phyloP scores from a whole-genome alignment of 441 rosid genomes.

The Metrosideros polymorpha region DNA sequence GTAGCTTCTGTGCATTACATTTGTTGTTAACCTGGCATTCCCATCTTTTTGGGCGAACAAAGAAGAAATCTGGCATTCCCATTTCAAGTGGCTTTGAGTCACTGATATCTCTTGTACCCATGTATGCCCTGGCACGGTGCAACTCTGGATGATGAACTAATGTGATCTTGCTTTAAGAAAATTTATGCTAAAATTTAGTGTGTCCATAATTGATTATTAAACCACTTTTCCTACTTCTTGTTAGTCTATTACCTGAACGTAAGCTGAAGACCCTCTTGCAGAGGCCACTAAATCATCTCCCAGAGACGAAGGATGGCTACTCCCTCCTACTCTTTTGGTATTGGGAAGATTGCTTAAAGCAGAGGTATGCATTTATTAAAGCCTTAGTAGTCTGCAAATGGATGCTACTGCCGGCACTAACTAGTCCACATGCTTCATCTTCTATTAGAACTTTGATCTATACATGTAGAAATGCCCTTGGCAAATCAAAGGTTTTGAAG shows the following conservation, averaged over 20 bases:
- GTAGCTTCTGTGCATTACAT: not conserved
- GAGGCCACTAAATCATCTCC: constrained; percentile 53
- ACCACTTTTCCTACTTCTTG: not conserved
- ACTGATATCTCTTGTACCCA: not conserved
- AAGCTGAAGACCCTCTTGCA: constrained; percentile 89
- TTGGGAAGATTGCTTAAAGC: constrained; percentile 93
- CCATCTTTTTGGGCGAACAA: not conserved
- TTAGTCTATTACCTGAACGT: constrained; percentile 81
- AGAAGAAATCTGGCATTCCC: not conserved
- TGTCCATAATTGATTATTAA: not conserved
- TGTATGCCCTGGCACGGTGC: not conserved
- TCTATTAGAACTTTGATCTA: not conserved
- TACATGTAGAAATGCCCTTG: not conserved
- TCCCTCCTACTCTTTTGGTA: constrained; percentile 93
- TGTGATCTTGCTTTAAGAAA: not conserved
- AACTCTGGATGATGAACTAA: not conserved
- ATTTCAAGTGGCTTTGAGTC: not conserved
- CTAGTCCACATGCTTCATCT: not conserved
- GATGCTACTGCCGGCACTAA: not conserved
- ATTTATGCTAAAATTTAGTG: not conserved
- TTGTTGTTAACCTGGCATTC: not conserved
- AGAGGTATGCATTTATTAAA: constrained; percentile 40
- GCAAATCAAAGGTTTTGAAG: not conserved
- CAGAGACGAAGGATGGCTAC: constrained; percentile 84
- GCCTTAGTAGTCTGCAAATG: not conserved